Conservation (phyloP, 495 filamentous ascomycete species). For the Aspergillus heteromorphus region DNA sequence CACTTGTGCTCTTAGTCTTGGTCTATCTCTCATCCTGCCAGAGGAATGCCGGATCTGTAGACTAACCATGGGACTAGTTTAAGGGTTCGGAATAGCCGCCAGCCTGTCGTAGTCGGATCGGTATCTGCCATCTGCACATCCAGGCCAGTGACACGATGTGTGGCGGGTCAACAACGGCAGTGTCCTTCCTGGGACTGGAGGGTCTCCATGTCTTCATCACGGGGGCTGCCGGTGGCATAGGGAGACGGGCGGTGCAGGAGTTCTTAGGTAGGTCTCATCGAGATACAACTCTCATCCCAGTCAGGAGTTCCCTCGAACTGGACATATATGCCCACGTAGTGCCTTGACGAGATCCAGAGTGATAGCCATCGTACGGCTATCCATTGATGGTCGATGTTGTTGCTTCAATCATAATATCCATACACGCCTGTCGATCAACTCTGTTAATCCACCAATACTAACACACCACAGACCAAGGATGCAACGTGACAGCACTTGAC, state of each 20-base stretch:
- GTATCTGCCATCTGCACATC: background rate
- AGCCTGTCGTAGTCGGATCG: too few species aligned
- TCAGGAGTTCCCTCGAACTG: too few species aligned
- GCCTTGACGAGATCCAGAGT: too few species aligned
- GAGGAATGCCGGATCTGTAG: background rate
- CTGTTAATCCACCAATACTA: too few species aligned
- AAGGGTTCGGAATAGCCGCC: too few species aligned
- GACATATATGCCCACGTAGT: too few species aligned
- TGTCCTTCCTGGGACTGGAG: constrained; percentile 45
- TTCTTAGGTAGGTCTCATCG: constrained; percentile 44
- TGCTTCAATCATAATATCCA: too few species aligned
- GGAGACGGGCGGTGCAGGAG: constrained; percentile 43
- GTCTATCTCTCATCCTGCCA: background rate
- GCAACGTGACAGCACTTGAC: constrained; percentile 50
- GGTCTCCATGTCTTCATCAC: constrained; percentile 54
- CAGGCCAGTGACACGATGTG: background rate
- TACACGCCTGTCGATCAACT: background rate
- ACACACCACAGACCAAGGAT: constrained; percentile 41
- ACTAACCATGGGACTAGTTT: background rate
- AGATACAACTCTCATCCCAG: background rate
- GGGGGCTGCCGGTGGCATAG: constrained; percentile 51
- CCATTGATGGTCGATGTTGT: too few species aligned
- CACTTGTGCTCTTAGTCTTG: background rate
- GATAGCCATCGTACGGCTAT: too few species aligned
- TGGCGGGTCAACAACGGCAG: background rate